Evolutionary conservation across 1,284 basidiomycete species (phyloP).

Genomic region (Cryptococcus amylolentus): DNA sequence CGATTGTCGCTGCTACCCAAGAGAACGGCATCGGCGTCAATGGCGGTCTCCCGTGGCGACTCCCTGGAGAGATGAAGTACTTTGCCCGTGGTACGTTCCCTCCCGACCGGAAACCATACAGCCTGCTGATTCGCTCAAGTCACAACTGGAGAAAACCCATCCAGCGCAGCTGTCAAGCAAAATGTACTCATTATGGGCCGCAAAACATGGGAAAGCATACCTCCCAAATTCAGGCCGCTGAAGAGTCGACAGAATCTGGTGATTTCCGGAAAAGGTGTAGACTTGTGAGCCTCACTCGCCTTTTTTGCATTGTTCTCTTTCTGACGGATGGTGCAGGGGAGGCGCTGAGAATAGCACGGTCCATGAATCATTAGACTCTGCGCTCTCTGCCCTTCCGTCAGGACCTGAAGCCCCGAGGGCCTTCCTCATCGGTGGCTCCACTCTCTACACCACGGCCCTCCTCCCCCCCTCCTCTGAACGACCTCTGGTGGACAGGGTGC

Average conservation of each 20-base stretch:
- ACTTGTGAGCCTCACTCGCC: conserved; percentile 57
- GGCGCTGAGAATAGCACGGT: conserved; percentile 20
- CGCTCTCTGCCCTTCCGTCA: conserved; percentile 21
- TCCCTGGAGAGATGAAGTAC: conserved; percentile 88
- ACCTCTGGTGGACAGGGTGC: conserved; percentile 66
- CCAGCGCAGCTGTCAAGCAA: conserved; percentile 10
- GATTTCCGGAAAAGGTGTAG: conserved; percentile 63
- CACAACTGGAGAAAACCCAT: conserved; percentile 36
- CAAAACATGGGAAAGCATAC: conserved; percentile 97
- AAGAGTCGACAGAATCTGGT: conserved; percentile 75
- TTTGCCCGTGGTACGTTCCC: conserved; percentile 63
- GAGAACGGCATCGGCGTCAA: conserved; percentile 82
- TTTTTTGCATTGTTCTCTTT: not conserved
- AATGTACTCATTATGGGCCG: conserved; percentile 95
- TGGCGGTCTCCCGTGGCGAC: conserved; percentile 77
- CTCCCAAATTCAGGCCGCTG: conserved; percentile 79
- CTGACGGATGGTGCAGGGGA: conserved; percentile 1
- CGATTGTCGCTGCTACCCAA: conserved; percentile 88
- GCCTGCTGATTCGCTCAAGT: conserved; percentile 22
- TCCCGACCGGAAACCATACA: not conserved
- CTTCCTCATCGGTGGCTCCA: conserved; percentile 89
- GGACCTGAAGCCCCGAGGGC: conserved; percentile 28
- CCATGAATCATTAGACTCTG: conserved; percentile 37
- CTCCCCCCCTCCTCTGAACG: conserved; percentile 44
- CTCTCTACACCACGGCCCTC: conserved; percentile 72